Base-by-base conservation (phyloP, 169 alveolate species). In the Hepatocystis sp. region DNA sequence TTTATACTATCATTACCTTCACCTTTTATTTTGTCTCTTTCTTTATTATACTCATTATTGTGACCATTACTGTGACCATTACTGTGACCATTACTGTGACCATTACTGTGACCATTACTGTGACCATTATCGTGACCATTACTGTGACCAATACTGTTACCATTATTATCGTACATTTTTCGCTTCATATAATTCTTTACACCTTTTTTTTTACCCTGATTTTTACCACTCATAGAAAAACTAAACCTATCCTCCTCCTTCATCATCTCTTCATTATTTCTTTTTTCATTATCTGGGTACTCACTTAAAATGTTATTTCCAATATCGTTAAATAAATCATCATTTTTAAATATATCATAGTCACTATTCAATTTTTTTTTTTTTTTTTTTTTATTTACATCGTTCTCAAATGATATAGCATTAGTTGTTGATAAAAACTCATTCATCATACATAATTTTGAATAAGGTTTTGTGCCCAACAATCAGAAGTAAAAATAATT, bases 361-460 rank as follows among this genome's bases (percentile, higher is more conserved):
- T n/a, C n/a, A n/a, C n/a, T n/a, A n/a, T 64, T 19, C 25, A 53
- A 13, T 19, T 67, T 56, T 67, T 67, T 42, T 21, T 39, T 53
- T 67, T 67, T 67, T 17, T 42, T 30, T 34, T 19, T 17, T 36
- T 53, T 19, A 21, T 67, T 42, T 39, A 53, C 28, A 28, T 67
- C 66, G 55, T 53, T 39, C 55, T 67, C 68, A 23, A 66, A 66
- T 34, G 84, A 4, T 64, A 66, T 66, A 21, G 19, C 55, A 47
- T 7, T 67, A 60, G 17, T 4, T 39, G 58, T n/a, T 52, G 17
- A 13, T 15, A 28, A 39, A 39, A 53, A 39, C 36, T 67, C n/a
- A 4, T 67, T 42, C 67, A 67, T 44, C 39, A 55, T 53, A 5
- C 65, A 67, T 47, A 67, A 30, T 58, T 44, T 46, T n/a, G 28